Evolutionary conservation across 139 green algal species (phyloP).

Genomic region (Coccomyxa sp.): DNA sequence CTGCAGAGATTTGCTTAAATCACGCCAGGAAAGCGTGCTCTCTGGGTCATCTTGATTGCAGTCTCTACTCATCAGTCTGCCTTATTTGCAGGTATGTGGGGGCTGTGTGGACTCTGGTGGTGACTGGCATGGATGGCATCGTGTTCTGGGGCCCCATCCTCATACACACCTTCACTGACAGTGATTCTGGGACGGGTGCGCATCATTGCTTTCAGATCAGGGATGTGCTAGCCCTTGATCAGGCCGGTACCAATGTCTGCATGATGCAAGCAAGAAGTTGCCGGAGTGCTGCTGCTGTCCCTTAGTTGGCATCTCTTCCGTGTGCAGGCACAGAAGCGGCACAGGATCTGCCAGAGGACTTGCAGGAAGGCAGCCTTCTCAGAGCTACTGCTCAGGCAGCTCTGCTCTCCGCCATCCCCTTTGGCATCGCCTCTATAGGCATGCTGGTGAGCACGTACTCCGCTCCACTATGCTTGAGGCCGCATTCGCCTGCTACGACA

Average conservation of each 20-base stretch:
- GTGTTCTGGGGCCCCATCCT: not conserved
- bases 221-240: too few species aligned
- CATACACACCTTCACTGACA: not conserved
- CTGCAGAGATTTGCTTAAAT: too few species aligned
- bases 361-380: not conserved
- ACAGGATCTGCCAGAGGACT: not conserved
- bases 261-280: too few species aligned
- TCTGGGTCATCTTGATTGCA: not conserved
- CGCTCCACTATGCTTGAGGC: too few species aligned
- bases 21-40: not conserved
- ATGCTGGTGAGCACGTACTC: slow-evolving; percentile 16
- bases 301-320: too few species aligned
- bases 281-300: too few species aligned
- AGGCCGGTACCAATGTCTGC: too few species aligned
- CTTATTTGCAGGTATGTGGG: not conserved
- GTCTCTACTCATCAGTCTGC: not conserved
- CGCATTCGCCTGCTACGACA: too few species aligned
- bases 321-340: not conserved
- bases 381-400: not conserved
- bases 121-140: not conserved
- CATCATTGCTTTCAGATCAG: not conserved
- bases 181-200: not conserved
- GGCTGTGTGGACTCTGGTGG: not conserved
- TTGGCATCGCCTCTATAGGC: slow-evolving; percentile 10
- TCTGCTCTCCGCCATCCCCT: slow-evolving; percentile 14